A percentile compares a stretch with the other conserved stretches of the same genome.
These are phyloP conservation scores for Tuber indicum DNA, from an alignment of 495 filamentous ascomycete genomes.

Conservation along the genomic window DNA sequence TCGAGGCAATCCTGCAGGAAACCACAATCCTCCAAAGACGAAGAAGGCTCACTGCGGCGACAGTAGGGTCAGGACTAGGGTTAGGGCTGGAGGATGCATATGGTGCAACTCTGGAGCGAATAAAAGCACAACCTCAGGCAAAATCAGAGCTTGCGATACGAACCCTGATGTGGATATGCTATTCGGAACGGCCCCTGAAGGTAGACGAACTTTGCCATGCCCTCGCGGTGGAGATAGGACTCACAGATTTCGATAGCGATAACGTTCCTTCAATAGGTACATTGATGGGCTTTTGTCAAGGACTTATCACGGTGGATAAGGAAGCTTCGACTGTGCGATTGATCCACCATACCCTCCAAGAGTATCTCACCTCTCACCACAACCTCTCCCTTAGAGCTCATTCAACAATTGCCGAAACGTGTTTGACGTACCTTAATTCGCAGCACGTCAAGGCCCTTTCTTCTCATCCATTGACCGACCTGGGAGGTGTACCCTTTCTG, in stretches of 20 bases:
- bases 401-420: background rate
- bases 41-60: background rate
- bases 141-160: background rate
- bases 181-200: background rate
- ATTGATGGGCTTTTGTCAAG: background rate
- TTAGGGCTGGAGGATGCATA: background rate
- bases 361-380: background rate
- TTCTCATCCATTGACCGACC: background rate
- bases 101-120: background rate
- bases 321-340: background rate
- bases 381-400: background rate
- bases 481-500: background rate
- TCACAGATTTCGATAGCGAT: background rate
- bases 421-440: background rate
- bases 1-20: background rate
- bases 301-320: constrained; percentile 18
- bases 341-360: background rate
- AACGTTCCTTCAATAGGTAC: background rate
- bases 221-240: background rate
- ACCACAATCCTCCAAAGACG: background rate
- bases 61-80: background rate
- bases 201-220: background rate
- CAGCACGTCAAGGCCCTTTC: background rate
- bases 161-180: background rate
- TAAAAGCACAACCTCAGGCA: background rate